phyloP scores from a whole-genome alignment of 192 early-diverging fungal species.

The Cladochytrium replicatum region DNA sequence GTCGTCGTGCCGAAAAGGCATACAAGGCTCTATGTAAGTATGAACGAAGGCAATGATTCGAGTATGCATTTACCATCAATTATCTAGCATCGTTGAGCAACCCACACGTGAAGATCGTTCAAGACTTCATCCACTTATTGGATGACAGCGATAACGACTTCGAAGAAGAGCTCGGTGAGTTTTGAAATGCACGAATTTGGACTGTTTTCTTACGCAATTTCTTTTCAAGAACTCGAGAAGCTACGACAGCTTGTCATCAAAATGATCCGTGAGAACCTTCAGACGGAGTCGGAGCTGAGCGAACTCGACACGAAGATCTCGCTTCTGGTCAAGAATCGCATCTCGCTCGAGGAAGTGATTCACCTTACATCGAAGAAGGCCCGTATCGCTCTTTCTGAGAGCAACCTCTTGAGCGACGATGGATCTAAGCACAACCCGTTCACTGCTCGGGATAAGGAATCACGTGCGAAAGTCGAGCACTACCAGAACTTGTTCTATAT shows the following conservation, averaged over 20 bases:
- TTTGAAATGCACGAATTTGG: conserved; percentile 13
- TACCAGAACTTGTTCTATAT: conserved; percentile 96
- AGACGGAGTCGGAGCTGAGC: conserved; percentile 64
- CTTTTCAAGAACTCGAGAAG: conserved; percentile 57
- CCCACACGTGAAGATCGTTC: conserved; percentile 70
- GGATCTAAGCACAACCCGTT: conserved; percentile 35
- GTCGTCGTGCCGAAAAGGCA: conserved; percentile 25
- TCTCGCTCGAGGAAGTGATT: conserved; percentile 90
- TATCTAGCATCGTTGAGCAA: conserved; percentile 36
- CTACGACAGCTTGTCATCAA: conserved; percentile 78
- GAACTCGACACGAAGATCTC: conserved; percentile 95
- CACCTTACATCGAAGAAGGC: conserved; percentile 45
- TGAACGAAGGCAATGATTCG: conserved; percentile 2
- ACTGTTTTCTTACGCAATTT: conserved; percentile 5
- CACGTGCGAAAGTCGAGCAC: conserved; percentile 56
- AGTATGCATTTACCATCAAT: conserved; percentile 6
- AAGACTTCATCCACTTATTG: conserved; percentile 79
- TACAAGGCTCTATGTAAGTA: conserved; percentile 33
- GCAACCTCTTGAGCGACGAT: conserved; percentile 2
- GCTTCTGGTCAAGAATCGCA: conserved; percentile 88
- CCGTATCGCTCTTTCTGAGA: conserved; percentile 1
- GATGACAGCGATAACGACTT: conserved; percentile 87
- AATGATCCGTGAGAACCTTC: conserved; percentile 81
- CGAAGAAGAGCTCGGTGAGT: conserved; percentile 76
- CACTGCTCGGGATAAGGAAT: conserved; percentile 78